These are phyloP conservation scores for Aspergillus leporis DNA, from an alignment of 495 filamentous ascomycete genomes.

Conservation along the genomic window DNA sequence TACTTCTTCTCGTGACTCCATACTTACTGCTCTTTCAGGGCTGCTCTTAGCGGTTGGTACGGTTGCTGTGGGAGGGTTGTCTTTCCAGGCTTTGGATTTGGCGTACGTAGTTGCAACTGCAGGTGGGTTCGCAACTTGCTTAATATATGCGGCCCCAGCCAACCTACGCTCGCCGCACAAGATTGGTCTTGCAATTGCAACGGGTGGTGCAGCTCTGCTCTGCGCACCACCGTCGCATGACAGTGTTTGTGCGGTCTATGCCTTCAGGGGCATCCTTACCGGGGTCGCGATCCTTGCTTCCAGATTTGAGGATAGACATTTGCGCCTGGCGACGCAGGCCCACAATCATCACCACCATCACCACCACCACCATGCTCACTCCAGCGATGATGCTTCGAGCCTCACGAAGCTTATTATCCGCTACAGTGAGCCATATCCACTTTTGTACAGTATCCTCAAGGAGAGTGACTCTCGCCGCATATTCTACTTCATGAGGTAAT, in stretches of 20 bases:
- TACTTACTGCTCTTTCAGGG: conserved; percentile 33
- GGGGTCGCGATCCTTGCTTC: conserved; percentile 37
- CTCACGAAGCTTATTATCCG: conserved; percentile 67
- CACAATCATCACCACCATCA: conserved; percentile 47
- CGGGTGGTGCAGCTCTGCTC: conserved; percentile 33
- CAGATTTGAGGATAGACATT: conserved; percentile 37
- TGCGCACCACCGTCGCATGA: conserved; percentile 39
- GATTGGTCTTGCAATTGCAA: conserved; percentile 33
- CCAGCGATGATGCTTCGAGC: conserved; percentile 46
- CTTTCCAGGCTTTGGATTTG: conserved; percentile 26
- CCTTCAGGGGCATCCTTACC: conserved; percentile 32
- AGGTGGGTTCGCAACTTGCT: conserved; percentile 31
- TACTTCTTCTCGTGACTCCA: conserved; percentile 27
- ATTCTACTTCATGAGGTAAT: conserved; percentile 93
- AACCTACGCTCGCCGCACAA: conserved; percentile 36
- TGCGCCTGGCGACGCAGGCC: conserved; percentile 29
- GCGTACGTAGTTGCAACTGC: conserved; percentile 28
- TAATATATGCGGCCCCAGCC: conserved; percentile 27
- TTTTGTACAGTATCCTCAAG: conserved; percentile 80
- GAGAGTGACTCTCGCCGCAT: conserved; percentile 95
- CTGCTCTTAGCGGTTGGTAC: conserved; percentile 22
- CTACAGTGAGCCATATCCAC: conserved; percentile 65
- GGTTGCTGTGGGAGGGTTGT: conserved; percentile 22
- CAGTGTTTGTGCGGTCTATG: conserved; percentile 31
- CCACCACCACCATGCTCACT: conserved; percentile 37